A percentile compares a stretch with the other conserved stretches of the same genome.
Conservation (phyloP, 1,139 yeast species). For the Kodamaea derodonti region DNA sequence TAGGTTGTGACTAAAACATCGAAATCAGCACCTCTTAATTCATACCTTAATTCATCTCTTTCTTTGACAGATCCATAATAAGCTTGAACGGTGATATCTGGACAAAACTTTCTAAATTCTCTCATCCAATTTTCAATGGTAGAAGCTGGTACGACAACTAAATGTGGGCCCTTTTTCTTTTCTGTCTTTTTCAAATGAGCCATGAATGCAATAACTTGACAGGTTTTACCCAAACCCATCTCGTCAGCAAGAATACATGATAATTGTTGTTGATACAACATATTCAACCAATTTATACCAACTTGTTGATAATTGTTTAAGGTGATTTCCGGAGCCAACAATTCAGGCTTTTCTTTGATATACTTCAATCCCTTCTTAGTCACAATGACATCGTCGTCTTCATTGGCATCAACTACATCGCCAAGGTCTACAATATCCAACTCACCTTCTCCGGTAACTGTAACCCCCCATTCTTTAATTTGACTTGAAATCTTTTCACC, state of each 20-base stretch:
- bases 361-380: constrained; percentile 27
- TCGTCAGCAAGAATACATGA: constrained; percentile 97
- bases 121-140: constrained; percentile 97
- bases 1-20: constrained; percentile 95
- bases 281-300: constrained; percentile 88
- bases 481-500: constrained; percentile 70
- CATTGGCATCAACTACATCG: constrained; percentile 14
- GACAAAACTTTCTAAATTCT: constrained; percentile 88
- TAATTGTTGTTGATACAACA: constrained; percentile 70
- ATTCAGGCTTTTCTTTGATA: constrained; percentile 66
- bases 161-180: constrained; percentile 60
- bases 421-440: constrained; percentile 49
- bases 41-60: constrained; percentile 78
- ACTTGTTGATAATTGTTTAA: constrained; percentile 90
- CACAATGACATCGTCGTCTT: constrained; percentile 18
- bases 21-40: constrained; percentile 57
- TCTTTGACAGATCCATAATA: constrained; percentile 87
- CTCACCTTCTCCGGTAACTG: constrained; percentile 60
- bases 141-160: constrained; percentile 91
- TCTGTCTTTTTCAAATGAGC: constrained; percentile 72
- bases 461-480: constrained; percentile 84
- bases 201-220: constrained; percentile 92
- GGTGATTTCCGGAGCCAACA: constrained; percentile 59
- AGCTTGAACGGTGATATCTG: constrained; percentile 76
- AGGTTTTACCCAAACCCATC: constrained; percentile 96